Evolutionary conservation across 305 asterid species (phyloP), one percentile per base, ranked within the genome.

Genomic region (Fraxinus greggii): DNA sequence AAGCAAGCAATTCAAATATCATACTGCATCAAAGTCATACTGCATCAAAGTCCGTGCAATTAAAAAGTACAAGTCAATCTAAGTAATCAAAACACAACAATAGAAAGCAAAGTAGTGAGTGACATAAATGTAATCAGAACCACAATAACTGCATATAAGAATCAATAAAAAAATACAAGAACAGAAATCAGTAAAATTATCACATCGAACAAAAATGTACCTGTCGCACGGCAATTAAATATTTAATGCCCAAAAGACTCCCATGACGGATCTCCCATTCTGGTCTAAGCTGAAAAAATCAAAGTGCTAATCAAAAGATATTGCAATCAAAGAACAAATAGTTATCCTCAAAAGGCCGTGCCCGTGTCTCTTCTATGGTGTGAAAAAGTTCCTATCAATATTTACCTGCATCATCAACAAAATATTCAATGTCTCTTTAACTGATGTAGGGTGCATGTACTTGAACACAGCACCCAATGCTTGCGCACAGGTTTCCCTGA

Each of bases 221-320:
- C 98, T 92, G 97, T 24, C 99, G 93, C 76, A 96, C 99, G 32
- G 99, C 99, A 84, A 96, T 97, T 82, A 96, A 86, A 84, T 96
- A 96, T 79, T 96, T 96, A 85, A 93, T 93, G 74, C 99, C 98
- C 95, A 94, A 90, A 79, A 96, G 98, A 87, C 99, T 92, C 82
- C 99, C 98, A 84, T 96, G 99, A 42, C 99, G 98, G 87, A 96
- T 94, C 92, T 96, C 99, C 99, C 99, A 96, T 86, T 96, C 99
- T 88, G 98, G 90, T 84, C 98, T 94, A 94, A 91, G 91, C 99
- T 96, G 99, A 91, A 94, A 91, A 84, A 88, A 86, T 87, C 86
- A 86, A 87, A 86, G 81, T 81, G 84, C 86, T 88, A 88, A 91
- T 92, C 86, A 92, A 88, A 88, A 79, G 74, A 83, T 80, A 87